A percentile compares a stretch with the other conserved stretches of the same genome.
These are phyloP conservation scores for Entomortierella parvispora DNA, from an alignment of 192 early-diverging fungal species.

Conservation along the genomic window DNA sequence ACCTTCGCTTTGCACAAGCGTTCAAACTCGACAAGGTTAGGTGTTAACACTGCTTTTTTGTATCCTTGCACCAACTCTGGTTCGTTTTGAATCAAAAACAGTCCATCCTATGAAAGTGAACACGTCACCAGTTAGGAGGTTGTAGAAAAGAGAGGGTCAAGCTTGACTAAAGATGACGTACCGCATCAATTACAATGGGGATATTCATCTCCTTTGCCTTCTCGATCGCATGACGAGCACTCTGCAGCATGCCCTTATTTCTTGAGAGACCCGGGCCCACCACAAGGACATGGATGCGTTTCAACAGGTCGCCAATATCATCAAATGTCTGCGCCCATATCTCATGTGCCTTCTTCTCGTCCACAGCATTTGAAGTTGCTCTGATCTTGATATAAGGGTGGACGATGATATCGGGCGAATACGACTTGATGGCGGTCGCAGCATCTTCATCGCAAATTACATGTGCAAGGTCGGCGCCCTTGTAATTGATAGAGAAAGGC, in stretches of 20 bases:
- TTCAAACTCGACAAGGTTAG: constrained; percentile 88
- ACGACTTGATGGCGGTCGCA: constrained; percentile 75
- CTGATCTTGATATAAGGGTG: constrained; percentile 77
- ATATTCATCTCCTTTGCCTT: constrained; percentile 68
- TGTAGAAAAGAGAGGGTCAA: too few species aligned
- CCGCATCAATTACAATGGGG: constrained; percentile 92
- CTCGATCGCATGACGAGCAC: constrained; percentile 73
- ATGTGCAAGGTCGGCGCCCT: constrained; percentile 89
- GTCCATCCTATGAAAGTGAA: constrained; percentile 73
- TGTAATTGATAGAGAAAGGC: neutral
- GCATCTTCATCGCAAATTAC: constrained; percentile 89
- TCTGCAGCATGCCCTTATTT: constrained; percentile 72
- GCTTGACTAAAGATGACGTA: constrained; percentile 33
- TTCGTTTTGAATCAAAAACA: constrained; percentile 77
- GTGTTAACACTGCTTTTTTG: constrained; percentile 80
- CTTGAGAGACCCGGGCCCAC: constrained; percentile 93
- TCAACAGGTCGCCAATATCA: constrained; percentile 57
- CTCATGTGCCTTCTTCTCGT: neutral
- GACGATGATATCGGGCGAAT: constrained; percentile 83
- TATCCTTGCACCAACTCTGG: constrained; percentile 82
- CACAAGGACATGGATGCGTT: constrained; percentile 84
- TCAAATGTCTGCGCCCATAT: constrained; percentile 30
- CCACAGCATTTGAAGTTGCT: constrained; percentile 17
- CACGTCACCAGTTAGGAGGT: neutral
- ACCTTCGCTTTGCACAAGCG: constrained; percentile 74